These are phyloP conservation scores for Suillus sp. DNA, from an alignment of 768 basidiomycete genomes.

Conservation along the genomic window DNA sequence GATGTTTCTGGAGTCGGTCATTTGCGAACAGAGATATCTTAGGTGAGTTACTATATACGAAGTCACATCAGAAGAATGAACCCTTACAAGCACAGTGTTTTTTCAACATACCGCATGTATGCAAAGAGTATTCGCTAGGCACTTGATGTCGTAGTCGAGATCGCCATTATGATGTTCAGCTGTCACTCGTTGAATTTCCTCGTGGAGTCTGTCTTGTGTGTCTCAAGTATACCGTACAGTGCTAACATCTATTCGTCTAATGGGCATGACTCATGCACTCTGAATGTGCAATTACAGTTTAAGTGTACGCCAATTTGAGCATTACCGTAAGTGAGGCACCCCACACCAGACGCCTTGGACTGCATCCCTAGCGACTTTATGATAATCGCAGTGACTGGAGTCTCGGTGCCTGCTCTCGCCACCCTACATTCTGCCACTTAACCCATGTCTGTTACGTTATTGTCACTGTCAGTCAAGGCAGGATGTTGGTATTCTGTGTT, in stretches of 20 bases:
- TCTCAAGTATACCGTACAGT: conserved; percentile 21
- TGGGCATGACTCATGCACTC: background rate
- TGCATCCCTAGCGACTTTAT: background rate
- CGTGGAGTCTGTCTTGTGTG: conserved; percentile 40
- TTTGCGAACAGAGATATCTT: background rate
- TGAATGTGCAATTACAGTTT: background rate
- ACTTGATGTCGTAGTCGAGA: conserved; percentile 34
- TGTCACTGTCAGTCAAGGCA: background rate
- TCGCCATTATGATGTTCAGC: conserved; percentile 13
- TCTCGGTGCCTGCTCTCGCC: background rate
- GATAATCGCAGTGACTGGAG: background rate
- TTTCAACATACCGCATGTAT: conserved; percentile 49
- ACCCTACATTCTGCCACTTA: background rate
- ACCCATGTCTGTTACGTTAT: background rate
- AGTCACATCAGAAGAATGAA: background rate
- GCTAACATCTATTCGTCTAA: background rate
- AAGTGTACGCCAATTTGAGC: background rate
- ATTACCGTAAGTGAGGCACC: background rate
- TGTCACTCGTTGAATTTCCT: conserved; percentile 36
- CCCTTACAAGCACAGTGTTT: conserved; percentile 44
- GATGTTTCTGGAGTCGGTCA: background rate
- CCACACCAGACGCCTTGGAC: no score
- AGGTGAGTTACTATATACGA: background rate
- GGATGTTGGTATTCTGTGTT: background rate
- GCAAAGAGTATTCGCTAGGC: conserved; percentile 41